Evolutionary conservation across 2,329 filamentous ascomycete species (phyloP).

Genomic region (Aotearoamyces nothofagi): DNA sequence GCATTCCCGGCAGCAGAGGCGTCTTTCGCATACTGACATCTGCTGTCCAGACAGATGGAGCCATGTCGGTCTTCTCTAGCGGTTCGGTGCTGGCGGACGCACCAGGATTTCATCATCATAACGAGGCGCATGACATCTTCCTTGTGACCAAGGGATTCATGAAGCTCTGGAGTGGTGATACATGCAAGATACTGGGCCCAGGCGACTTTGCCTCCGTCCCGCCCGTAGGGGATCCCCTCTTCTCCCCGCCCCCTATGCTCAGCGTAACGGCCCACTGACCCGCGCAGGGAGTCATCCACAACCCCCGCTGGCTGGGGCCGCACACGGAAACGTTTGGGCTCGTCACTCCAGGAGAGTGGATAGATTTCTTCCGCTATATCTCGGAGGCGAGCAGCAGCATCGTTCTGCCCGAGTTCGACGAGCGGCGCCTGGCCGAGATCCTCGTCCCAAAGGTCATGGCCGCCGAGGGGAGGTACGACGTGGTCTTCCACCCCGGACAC

Average conservation of each 20-base stretch:
- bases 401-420: slow-evolving; percentile 33
- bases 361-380: slow-evolving; percentile 44
- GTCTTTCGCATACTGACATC: too few species aligned
- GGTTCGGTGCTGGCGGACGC: too few species aligned
- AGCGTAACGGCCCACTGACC: too few species aligned
- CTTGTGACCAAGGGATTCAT: slow-evolving; percentile 36
- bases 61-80: too few species aligned
- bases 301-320: too few species aligned
- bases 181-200: slow-evolving; percentile 33
- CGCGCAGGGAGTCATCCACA: slow-evolving; percentile 32
- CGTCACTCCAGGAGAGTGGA: slow-evolving; percentile 41
- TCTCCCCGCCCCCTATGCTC: too few species aligned
- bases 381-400: slow-evolving; percentile 33
- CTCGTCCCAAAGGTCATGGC: slow-evolving; percentile 39
- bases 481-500: too few species aligned
- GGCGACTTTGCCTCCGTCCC: slow-evolving; percentile 44
- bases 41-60: too few species aligned
- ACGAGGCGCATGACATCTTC: slow-evolving; percentile 41
- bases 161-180: slow-evolving; percentile 42
- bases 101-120: slow-evolving; percentile 43
- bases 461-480: slow-evolving; percentile 38
- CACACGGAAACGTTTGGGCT: slow-evolving; percentile 38
- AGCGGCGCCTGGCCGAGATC: slow-evolving; percentile 32
- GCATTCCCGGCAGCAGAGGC: too few species aligned
- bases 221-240: slow-evolving; percentile 24